Base-by-base conservation (phyloP, 192 early-diverging fungal species). In the Geranomyces variabilis region DNA sequence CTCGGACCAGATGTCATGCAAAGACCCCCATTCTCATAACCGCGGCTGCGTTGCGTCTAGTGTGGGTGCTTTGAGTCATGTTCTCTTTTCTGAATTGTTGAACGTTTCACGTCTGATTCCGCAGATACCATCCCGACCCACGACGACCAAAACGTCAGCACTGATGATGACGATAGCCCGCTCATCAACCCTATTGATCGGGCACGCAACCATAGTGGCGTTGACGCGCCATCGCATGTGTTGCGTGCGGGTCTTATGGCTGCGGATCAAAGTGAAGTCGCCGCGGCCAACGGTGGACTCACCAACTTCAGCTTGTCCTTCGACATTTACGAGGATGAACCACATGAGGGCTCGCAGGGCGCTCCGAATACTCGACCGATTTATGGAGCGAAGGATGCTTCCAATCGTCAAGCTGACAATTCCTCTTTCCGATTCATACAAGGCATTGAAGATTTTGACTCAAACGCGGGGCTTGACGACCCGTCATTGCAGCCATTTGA, bases 251-350 rank as follows among this genome's bases (percentile, higher is more conserved):
- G 51, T 6, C 2, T n/a, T 5, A 19, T 31, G 22, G 58, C 58
- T 26, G 31, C 31, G 28, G 58, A 33, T 7, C 22, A 60, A 19
- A 26, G 22, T 33, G 58, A 24, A 6, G 28, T 33, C 8, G 31
- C 17, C 6, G 28, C 28, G 6, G 28, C 31, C 4, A 33, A 33
- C 26, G 31, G 28, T 8, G 58, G 58, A 41, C 36, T 41, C 3
- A 29, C 22, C 58, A 29, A 60, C 17, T 60, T 60, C 31, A 60
- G 58, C 17, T 26, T 60, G 14, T 60, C 58, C 4, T 60, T 60
- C 30, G 58, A 60, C 51, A 26, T 26, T 6, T 24, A 53, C 15
- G 21, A n/a, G 15, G 51, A 53, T 53, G 51, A 53, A 17, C 6
- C 51, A 26, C 26, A 4, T 15, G 51, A 53, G 7, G 19, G 26